Evolutionary conservation across 768 basidiomycete species (phyloP), one percentile per base, ranked within the genome.

Genomic region (Amanita polypyramis): DNA sequence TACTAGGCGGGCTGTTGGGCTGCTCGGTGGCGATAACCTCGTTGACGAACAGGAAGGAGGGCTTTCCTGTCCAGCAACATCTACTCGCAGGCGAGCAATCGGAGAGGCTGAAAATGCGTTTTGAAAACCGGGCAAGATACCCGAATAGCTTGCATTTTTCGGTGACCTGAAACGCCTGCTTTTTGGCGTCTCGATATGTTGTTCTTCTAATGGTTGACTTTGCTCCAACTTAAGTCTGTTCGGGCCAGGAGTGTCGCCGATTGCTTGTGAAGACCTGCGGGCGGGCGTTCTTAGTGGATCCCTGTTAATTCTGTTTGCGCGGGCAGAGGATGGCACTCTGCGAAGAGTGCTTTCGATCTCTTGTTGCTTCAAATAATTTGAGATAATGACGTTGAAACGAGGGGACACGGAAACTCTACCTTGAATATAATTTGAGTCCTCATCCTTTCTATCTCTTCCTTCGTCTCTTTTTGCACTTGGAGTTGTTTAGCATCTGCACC

Each of bases 381-480:
- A 54, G 44, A 32, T 29, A 25, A 40, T 52, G 44, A 46, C 19
- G 15, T 54, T n/a, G 32, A 45, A n/a, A 17, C 36, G 47, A 21
- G 43, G 11, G 25, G 25, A 27, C 4, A 40, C 29, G 12, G 33
- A 29, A 14, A 23, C 19, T 53, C 44, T 63, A 83, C 85, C 64
- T 76, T 83, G 68, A 89, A 87, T 19, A 72, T 67, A 37, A 76
- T 74, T 49, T 84, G 77, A 1, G 85, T 84, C 56, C 74, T 80
- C 47, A 85, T 56, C 9, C 80, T 75, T 59, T 87, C 85, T 52
- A 80, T 70, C 55, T 87, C 82, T 49, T 74, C 77, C 54, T 78
- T 78, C 64, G 79, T 67, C 39, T 80, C 74, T 56, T 76, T 80
- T 51, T 81, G 77, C 43, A 79, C 56, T 46, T 76, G 68, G 3